Base-by-base conservation (phyloP, 768 basidiomycete species). In the Xerocomellus chrysenteron region DNA sequence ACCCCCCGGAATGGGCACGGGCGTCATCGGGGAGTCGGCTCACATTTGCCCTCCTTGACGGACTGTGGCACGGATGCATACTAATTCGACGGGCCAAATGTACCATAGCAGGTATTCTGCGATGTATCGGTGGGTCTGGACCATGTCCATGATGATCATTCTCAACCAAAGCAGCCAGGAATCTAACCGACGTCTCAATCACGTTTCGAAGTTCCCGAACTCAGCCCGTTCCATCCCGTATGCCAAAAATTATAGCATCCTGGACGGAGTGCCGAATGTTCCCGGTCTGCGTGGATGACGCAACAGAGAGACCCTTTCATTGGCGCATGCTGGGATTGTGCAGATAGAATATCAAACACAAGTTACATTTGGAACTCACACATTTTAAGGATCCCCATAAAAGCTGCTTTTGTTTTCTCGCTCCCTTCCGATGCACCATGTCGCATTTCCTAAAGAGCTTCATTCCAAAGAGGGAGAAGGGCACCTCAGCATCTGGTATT, bases 391-490 rank as follows among this genome's bases (percentile, higher is more conserved):
- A 55, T 35, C 10, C 11, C 1, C 45, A 58, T 68, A 68, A 68
- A 64, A 56, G 39, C 58, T 54, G 32, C 19, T 21, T 21, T 21
- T 6, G 2, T 10, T 40, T 17, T 19, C 43, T 43, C 24, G 1
- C 42, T 14, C 26, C 21, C 43, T 28, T 17, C 28, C 24, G 13
- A 47, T 52, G 42, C 12, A 54, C 33, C 44, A 67, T 61, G 66
- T 57, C 61, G 16, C 67, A 35, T 52, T 81, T 85, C 59, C 50
- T 83, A 10, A 69, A 65, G 48, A 82, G 74, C 71, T 67, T 84
- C 58, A 54, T 83, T 47, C 84, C 83, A 8, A 73, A 68, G 54
- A 75, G 71, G 60, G 83, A 87, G 57, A 65, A 72, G 44, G 70
- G 75, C 19, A 54, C 58, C 36, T 65, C 66, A 11, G 48, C 73